Conservation (phyloP, 2,329 filamentous ascomycete genomes). For the Zasmidium citrigriseum region DNA sequence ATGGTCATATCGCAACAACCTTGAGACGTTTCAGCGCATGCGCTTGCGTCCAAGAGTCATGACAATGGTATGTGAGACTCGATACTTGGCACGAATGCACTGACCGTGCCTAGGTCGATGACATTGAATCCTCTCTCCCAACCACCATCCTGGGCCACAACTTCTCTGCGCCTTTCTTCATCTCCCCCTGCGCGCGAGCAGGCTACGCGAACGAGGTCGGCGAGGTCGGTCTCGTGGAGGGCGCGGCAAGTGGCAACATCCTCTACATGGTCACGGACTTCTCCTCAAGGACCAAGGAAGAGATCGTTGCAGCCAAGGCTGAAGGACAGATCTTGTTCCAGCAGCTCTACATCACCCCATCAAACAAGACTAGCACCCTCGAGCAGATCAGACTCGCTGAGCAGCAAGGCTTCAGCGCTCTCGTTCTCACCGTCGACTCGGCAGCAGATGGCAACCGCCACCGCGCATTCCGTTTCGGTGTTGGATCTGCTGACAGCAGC, state of each 20-base stretch:
- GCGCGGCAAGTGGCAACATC: slow-evolving; percentile 49
- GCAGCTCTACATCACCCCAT: slow-evolving; percentile 40
- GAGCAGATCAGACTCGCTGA: slow-evolving; percentile 41
- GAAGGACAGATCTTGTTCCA: slow-evolving; percentile 40
- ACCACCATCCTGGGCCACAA: slow-evolving; percentile 91
- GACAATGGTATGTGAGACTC: slow-evolving; percentile 16
- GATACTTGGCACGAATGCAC: background rate
- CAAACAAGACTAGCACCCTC: slow-evolving; percentile 31
- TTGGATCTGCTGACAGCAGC: slow-evolving; percentile 48
- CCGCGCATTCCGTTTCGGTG: slow-evolving; percentile 69
- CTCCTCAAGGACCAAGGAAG: slow-evolving; percentile 35
- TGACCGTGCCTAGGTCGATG: slow-evolving; percentile 9
- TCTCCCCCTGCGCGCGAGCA: slow-evolving; percentile 89
- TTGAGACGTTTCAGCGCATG: slow-evolving; percentile 28
- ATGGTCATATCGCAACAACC: slow-evolving; percentile 31
- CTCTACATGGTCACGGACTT: slow-evolving; percentile 51
- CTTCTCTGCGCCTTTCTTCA: slow-evolving; percentile 83
- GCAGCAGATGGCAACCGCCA: slow-evolving; percentile 22
- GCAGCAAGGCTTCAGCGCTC: slow-evolving; percentile 39
- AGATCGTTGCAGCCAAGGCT: slow-evolving; percentile 33
- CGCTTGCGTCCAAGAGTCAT: slow-evolving; percentile 21
- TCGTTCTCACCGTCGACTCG: slow-evolving; percentile 52
- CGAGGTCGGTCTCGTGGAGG: slow-evolving; percentile 45
- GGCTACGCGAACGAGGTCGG: slow-evolving; percentile 72
- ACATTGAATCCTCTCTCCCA: slow-evolving; percentile 25